Conservation (phyloP, 169 alveolate species). For the Plasmodium gonderi region DNA sequence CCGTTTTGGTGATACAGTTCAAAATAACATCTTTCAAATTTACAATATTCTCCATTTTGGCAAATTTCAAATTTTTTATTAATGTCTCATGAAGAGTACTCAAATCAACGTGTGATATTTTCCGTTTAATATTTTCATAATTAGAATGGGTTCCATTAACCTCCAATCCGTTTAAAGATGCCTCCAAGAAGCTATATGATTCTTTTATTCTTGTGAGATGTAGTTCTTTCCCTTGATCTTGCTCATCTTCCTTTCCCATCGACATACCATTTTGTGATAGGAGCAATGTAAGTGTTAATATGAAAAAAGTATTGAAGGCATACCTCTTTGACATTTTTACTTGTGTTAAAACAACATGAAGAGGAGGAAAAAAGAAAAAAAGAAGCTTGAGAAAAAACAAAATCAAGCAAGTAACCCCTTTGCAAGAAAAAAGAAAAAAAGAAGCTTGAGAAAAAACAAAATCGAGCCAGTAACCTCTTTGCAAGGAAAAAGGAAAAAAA, state of each 20-base stretch:
- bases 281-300: not conserved
- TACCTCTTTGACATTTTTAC: not conserved
- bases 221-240: not conserved
- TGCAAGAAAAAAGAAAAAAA: not conserved
- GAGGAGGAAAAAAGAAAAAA: not conserved
- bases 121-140: not conserved
- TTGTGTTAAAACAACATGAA: not conserved
- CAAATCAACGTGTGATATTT: not conserved
- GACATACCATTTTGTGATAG: not conserved
- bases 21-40: not conserved
- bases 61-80: not conserved
- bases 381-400: not conserved
- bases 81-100: slow-evolving; percentile 4
- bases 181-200: slow-evolving; percentile 28
- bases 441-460: not conserved
- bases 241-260: not conserved
- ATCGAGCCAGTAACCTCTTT: not conserved
- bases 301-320: not conserved
- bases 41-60: not conserved
- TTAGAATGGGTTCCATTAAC: not conserved
- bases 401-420: not conserved
- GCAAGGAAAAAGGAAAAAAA: not conserved
- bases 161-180: not conserved
- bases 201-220: slow-evolving; percentile 5
- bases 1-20: slow-evolving; percentile 21